Percentiles rank a stretch among this genome's conserved stretches.
phyloP scores from a whole-genome alignment of 148 eudicot genomes.

The Amaranthus palmeri region DNA sequence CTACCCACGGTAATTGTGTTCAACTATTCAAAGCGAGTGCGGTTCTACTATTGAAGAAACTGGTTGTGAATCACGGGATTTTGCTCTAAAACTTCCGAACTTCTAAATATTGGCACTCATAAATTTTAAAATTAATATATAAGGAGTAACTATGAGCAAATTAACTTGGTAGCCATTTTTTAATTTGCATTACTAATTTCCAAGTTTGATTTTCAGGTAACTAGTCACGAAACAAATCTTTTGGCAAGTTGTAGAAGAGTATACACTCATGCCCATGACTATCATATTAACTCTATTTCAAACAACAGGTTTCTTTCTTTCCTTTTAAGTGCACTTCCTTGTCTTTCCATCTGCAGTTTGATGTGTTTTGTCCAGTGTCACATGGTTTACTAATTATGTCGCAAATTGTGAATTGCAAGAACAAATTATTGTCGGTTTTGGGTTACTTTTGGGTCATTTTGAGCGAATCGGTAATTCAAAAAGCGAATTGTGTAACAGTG shows the following conservation, averaged over 20 bases:
- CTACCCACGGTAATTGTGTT: conserved; percentile 68
- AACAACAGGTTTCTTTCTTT: conserved; percentile 50
- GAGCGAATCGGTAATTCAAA: neutral
- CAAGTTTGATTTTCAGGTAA: conserved; percentile 38
- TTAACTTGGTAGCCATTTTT: neutral
- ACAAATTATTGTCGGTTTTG: too few species aligned
- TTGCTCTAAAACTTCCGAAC: neutral
- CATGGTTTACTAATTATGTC: too few species aligned
- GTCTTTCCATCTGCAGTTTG: neutral
- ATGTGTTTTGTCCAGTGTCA: neutral
- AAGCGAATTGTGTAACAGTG: too few species aligned
- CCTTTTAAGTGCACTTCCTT: too few species aligned
- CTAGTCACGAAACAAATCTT: conserved; percentile 64
- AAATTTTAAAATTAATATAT: neutral
- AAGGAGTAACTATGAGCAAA: neutral
- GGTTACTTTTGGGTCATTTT: neutral
- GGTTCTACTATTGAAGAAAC: neutral
- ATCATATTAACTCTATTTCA: conserved; percentile 76
- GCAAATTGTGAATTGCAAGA: too few species aligned
- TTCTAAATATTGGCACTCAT: neutral
- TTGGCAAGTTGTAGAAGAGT: conserved; percentile 69
- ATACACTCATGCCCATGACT: conserved; percentile 85
- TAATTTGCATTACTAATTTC: neutral
- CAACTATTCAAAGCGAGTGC: neutral
- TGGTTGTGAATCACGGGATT: neutral